phyloP scores from a whole-genome alignment of 495 filamentous ascomycete species.

The Halenospora varia region DNA sequence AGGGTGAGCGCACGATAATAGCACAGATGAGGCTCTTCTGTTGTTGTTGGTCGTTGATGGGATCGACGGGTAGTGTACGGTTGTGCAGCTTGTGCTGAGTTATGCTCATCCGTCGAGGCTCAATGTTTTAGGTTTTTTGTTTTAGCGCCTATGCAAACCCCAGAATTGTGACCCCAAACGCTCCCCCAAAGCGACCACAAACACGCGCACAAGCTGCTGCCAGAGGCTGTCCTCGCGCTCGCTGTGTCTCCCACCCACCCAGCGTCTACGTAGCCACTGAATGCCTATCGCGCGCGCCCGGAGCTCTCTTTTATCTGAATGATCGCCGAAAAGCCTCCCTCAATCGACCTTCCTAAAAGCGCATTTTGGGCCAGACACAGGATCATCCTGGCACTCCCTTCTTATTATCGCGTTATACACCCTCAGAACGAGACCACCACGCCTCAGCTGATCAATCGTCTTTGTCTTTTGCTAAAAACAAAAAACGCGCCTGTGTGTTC shows the following conservation, averaged over 20 bases:
- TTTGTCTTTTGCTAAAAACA: slow-evolving; percentile 1
- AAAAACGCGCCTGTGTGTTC: neutral
- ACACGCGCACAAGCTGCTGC: neutral
- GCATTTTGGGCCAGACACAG: neutral
- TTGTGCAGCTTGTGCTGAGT: no score
- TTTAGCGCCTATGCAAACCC: neutral
- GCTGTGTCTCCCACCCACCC: neutral
- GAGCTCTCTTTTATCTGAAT: neutral
- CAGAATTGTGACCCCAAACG: neutral
- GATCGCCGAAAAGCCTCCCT: neutral
- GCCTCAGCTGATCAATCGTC: slow-evolving; percentile 23
- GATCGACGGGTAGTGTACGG: neutral
- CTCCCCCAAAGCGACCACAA: neutral
- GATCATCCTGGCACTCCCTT: slow-evolving; percentile 2
- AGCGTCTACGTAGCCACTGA: slow-evolving; percentile 21
- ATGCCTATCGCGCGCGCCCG: slow-evolving; percentile 2
- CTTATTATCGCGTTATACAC: neutral
- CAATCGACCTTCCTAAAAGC: neutral
- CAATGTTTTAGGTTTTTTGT: no score
- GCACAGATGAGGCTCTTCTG: neutral
- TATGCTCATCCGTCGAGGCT: no score
- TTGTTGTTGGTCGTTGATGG: no score
- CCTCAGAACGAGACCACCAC: neutral
- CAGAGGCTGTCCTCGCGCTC: neutral
- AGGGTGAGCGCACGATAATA: no score